Base-by-base conservation (phyloP, 108 stramenopile species). In the Pseudonitzschia delicatissima region DNA sequence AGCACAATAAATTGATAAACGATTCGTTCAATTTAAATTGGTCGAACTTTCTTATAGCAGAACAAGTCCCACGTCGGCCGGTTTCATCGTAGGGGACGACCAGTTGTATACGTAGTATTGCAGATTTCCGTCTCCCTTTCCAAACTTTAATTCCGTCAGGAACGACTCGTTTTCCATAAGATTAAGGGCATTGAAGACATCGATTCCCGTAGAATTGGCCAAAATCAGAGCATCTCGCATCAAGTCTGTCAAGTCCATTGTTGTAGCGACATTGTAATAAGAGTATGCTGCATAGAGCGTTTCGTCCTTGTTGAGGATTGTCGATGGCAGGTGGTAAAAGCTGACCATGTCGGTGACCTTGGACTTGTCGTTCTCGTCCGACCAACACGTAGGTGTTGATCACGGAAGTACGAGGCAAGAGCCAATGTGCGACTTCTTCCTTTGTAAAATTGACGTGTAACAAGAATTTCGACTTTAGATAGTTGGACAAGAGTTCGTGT, bases 81-180 rank as follows among this genome's bases (percentile, higher is more conserved):
- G 64, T 57, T 82, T 65, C 86, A 99, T 95, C 31, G 61, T 77
- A 1, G 88, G 88, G 67, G 87, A 90, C 58, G 72, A 84, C 98
- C 98, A 99, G 77, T 99, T 99, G 93, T 97, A 99, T 25, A 99
- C 79, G 79, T 99, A 99, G 82, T 99, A 99, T 77, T 99, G 97
- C 23, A 99, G 78, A 64, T 90, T 85, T 27, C 99, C 99, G 72
- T 99, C 99, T 8, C 99, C 99, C 73, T 83, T 84, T 32, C 99
- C 99, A 75, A 99, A 99, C 67, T 94, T 92, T 52, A 99, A 87
- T 31, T 94, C 94, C 57, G 82, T 67, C 72, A 99, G 76, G 67
- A 97, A 87, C 8, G 47, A 53, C 13, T 81, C 79, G 76, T 99
- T 99, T 55, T 99, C 96, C 99, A 99, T 98, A 55, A 98, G 77